Percentiles rank a stretch among this genome's conserved stretches.
Conservation (phyloP, 768 basidiomycete species). For the Botryobasidium botryosum region DNA sequence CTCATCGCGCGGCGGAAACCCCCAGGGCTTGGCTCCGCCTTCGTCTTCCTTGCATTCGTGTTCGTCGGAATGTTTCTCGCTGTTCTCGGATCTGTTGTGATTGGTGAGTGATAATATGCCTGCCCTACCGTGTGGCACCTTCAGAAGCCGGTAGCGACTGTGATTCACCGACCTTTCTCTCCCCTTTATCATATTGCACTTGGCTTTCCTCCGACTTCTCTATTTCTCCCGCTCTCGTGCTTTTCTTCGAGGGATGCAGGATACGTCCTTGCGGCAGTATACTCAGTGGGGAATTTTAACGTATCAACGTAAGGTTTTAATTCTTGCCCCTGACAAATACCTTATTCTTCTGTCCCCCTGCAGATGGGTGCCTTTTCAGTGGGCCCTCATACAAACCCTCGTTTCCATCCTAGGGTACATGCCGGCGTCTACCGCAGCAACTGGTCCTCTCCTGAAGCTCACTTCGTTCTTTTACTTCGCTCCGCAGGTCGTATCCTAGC, state of each 20-base stretch:
- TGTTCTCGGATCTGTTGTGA: constrained; percentile 8
- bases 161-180: background rate
- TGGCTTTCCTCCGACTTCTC: background rate
- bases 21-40: background rate
- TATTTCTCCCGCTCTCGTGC: no score
- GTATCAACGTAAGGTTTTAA: constrained; percentile 8
- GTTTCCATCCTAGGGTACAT: constrained; percentile 11
- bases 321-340: background rate
- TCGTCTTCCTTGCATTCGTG: constrained; percentile 6
- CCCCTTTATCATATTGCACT: background rate
- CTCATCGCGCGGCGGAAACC: background rate
- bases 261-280: constrained; percentile 9
- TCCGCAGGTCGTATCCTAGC: constrained; percentile 9
- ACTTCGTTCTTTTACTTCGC: background rate
- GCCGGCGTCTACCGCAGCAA: background rate
- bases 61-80: constrained; percentile 5
- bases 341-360: background rate
- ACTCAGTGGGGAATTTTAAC: constrained; percentile 7
- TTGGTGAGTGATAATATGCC: no score
- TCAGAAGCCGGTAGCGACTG: no score
- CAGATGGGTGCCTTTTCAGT: constrained; percentile 12
- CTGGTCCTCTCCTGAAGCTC: background rate
- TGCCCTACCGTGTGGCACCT: no score
- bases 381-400: constrained; percentile 9
- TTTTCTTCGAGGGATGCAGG: no score